Percentiles rank a stretch among this genome's conserved stretches.
Conservation (phyloP, 768 basidiomycete genomes). For the Tylopilus vinaceipallidus region DNA sequence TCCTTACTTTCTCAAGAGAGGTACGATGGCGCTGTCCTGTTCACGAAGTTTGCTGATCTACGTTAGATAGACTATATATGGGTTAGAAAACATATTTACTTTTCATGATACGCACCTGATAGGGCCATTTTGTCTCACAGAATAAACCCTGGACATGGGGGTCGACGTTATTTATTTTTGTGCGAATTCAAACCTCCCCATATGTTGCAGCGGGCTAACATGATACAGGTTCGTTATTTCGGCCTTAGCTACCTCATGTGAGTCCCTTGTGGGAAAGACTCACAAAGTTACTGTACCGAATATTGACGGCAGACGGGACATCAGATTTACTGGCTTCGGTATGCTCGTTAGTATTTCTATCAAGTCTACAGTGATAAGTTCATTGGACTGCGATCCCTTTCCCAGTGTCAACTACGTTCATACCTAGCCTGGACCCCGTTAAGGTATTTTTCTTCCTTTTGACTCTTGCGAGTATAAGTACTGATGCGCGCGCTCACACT, state of each 20-base stretch:
- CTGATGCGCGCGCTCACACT: background rate
- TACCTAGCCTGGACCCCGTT: too few species aligned
- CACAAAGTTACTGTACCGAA: too few species aligned
- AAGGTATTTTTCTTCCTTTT: too few species aligned
- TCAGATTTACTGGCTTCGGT: too few species aligned
- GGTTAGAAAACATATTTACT: background rate
- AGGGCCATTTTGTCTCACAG: too few species aligned
- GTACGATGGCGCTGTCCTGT: background rate
- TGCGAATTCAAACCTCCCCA: background rate
- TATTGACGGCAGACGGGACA: too few species aligned
- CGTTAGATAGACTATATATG: slow-evolving; percentile 5
- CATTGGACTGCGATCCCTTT: too few species aligned
- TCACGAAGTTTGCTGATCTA: background rate
- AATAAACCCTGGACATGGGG: slow-evolving; percentile 4
- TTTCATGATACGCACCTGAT: background rate
- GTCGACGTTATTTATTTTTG: background rate
- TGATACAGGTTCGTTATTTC: slow-evolving; percentile 1
- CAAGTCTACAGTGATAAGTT: too few species aligned
- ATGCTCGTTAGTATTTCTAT: too few species aligned
- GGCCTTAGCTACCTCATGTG: background rate
- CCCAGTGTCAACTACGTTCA: background rate
- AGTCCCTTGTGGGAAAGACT: too few species aligned
- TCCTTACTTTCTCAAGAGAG: slow-evolving; percentile 3
- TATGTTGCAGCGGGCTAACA: background rate
- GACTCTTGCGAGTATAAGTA: background rate